Evolutionary conservation across 257 asterid species (phyloP).

Genomic region (Solanum chmielewskii): DNA sequence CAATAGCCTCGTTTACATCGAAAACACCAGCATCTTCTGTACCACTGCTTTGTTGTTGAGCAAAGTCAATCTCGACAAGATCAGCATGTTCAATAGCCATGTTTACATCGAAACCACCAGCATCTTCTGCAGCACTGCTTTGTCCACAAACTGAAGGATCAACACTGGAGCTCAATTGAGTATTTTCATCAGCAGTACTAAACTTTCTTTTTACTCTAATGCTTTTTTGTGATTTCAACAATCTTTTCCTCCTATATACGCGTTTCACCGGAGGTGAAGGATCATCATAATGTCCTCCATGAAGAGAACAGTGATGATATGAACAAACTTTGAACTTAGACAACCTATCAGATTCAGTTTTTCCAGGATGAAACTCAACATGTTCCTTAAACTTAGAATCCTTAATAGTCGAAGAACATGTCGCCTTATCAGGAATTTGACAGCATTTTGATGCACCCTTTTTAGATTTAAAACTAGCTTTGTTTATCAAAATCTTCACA

Average conservation of each 20-base stretch:
- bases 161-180: conserved; percentile 2
- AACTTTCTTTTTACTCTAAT: conserved; percentile 12
- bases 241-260: conserved; percentile 23
- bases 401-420: conserved; percentile 71
- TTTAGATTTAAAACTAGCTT: conserved; percentile 48
- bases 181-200: neutral
- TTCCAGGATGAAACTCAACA: conserved; percentile 20
- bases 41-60: conserved; percentile 12
- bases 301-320: conserved; percentile 83
- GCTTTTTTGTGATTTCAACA: conserved; percentile 33
- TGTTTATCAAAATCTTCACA: conserved; percentile 1
- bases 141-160: conserved; percentile 20
- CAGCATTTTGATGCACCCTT: conserved; percentile 11
- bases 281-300: conserved; percentile 58
- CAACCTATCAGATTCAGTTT: conserved; percentile 23
- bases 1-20: conserved; percentile 3
- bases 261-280: conserved; percentile 27
- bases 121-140: neutral
- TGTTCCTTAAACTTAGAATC: conserved; percentile 44
- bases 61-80: conserved; percentile 31
- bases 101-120: conserved; percentile 3
- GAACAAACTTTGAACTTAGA: conserved; percentile 49
- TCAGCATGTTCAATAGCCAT: conserved; percentile 1
- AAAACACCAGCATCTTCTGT: neutral
- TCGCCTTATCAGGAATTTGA: conserved; percentile 39